A percentile compares a stretch with the other conserved stretches of the same genome.
These are phyloP conservation scores for Fraxinus ornus DNA, from an alignment of 305 asterid species.

Conservation along the genomic window DNA sequence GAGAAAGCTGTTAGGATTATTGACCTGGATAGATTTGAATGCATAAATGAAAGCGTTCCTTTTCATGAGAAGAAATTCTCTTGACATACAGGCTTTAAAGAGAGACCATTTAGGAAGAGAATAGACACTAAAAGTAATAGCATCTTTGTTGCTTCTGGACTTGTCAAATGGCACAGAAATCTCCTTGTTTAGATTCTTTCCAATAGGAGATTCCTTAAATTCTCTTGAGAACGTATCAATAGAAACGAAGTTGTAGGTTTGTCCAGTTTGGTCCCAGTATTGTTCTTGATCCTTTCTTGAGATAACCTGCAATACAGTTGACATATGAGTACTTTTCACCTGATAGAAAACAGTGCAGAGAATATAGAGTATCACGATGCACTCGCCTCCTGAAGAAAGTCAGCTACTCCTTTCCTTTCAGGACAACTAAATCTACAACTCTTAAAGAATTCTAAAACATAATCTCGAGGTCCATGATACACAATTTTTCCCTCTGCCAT, in stretches of 20 bases:
- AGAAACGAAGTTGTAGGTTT: conserved; percentile 5
- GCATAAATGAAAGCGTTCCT: conserved; percentile 19
- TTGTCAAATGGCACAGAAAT: not conserved
- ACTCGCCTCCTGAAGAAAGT: conserved; percentile 3
- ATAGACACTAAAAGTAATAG: not conserved
- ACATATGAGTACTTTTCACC: not conserved
- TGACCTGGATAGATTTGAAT: conserved; percentile 19
- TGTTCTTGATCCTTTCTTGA: conserved; percentile 27
- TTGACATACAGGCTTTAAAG: conserved; percentile 20
- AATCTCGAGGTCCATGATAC: conserved; percentile 20
- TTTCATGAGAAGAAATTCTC: conserved; percentile 24
- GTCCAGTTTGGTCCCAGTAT: conserved; percentile 19
- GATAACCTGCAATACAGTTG: conserved; percentile 17
- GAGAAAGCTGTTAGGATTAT: not conserved
- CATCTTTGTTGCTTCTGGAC: not conserved
- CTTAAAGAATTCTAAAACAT: conserved; percentile 16
- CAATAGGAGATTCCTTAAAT: conserved; percentile 11
- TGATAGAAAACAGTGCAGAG: not conserved
- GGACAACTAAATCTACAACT: conserved; percentile 20
- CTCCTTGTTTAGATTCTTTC: conserved; percentile 8
- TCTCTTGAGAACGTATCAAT: not conserved
- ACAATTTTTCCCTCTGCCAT: conserved; percentile 22
- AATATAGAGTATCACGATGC: not conserved
- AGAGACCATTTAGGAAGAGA: conserved; percentile 18
- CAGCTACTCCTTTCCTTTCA: conserved; percentile 8